A percentile compares a stretch with the other conserved stretches of the same genome.
Conservation (phyloP, 768 basidiomycete species). For the Pleurotus tuoliensis region DNA sequence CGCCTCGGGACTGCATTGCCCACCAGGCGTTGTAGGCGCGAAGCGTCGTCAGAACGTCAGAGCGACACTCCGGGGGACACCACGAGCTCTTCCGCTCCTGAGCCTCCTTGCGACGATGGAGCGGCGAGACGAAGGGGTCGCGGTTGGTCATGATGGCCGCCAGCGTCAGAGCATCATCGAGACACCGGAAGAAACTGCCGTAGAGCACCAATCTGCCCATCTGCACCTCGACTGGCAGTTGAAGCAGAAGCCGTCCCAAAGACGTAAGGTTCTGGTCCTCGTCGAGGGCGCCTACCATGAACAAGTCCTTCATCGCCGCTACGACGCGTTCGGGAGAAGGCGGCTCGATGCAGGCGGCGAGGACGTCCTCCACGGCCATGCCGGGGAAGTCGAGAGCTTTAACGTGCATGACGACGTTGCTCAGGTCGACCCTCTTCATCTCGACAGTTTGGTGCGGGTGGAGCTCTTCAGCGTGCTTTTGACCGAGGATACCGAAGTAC, state of each 20-base stretch:
- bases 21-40: conserved; percentile 84
- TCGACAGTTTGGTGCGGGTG: conserved; percentile 86
- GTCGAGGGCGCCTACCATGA: conserved; percentile 87
- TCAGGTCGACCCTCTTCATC: conserved; percentile 89
- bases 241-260: conserved; percentile 82
- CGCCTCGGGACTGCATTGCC: conserved; percentile 60
- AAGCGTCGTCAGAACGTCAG: conserved; percentile 77
- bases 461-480: conserved; percentile 53
- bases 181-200: conserved; percentile 90
- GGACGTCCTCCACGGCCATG: conserved; percentile 82
- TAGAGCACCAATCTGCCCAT: conserved; percentile 87
- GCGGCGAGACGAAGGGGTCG: conserved; percentile 86
- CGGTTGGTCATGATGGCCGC: conserved; percentile 90
- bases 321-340: conserved; percentile 73
- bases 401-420: conserved; percentile 94
- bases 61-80: conserved; percentile 75
- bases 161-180: conserved; percentile 82
- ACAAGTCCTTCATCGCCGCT: conserved; percentile 75
- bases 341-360: conserved; percentile 83
- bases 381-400: conserved; percentile 88
- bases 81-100: conserved; percentile 71
- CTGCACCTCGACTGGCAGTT: conserved; percentile 86
- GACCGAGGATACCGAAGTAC: conserved; percentile 82
- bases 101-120: conserved; percentile 70
- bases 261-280: conserved; percentile 72